Evolutionary conservation across 345 rosid species (phyloP).

Genomic region (Populus pruinosa): DNA sequence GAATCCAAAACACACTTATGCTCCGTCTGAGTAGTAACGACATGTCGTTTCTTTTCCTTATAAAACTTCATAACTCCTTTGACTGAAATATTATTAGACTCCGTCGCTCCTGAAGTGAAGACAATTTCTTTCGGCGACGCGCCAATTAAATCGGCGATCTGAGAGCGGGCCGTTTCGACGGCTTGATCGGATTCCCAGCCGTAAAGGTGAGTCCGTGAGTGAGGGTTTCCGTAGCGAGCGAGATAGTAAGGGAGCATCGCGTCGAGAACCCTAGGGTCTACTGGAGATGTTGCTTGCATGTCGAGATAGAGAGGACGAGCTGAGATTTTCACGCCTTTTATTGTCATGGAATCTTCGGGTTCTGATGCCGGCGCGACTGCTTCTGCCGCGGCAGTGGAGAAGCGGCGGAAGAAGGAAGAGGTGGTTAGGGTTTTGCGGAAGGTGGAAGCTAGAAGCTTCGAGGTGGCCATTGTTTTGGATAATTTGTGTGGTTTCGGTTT

Average conservation of each 20-base stretch:
- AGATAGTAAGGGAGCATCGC: slow-evolving; percentile 75
- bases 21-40: slow-evolving; percentile 91
- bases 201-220: slow-evolving; percentile 90
- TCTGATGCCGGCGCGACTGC: slow-evolving; percentile 17
- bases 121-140: slow-evolving; percentile 88
- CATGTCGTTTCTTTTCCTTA: slow-evolving; percentile 82
- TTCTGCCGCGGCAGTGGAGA: slow-evolving; percentile 31
- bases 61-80: slow-evolving; percentile 97
- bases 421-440: slow-evolving; percentile 39
- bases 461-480: slow-evolving; percentile 42
- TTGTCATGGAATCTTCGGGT: slow-evolving; percentile 39
- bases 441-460: slow-evolving; percentile 47
- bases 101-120: slow-evolving; percentile 95
- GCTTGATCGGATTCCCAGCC: slow-evolving; percentile 98
- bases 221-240: slow-evolving; percentile 80
- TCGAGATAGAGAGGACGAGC: slow-evolving; percentile 76
- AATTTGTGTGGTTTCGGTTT: too few relatives aligned
- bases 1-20: slow-evolving; percentile 95
- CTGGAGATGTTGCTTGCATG: slow-evolving; percentile 82
- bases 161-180: slow-evolving; percentile 72
- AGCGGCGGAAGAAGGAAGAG: slow-evolving; percentile 8
- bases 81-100: slow-evolving; percentile 75
- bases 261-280: slow-evolving; percentile 84
- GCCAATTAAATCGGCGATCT: slow-evolving; percentile 66
- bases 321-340: slow-evolving; percentile 70